Conservation (phyloP, 768 basidiomycete species). For the Albatrellus ellisii region DNA sequence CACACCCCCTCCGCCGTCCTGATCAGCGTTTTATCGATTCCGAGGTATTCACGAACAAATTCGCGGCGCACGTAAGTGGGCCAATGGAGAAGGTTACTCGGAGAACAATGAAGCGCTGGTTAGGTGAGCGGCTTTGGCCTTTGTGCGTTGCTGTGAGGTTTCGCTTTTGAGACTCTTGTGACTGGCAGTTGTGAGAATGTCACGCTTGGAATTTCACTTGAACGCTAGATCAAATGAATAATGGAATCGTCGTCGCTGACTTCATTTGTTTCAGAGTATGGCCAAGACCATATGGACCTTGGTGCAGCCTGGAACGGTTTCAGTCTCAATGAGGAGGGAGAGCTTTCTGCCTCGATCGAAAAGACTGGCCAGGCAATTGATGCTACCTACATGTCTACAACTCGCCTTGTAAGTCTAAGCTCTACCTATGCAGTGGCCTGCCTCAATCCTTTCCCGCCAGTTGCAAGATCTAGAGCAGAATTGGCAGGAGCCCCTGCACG, state of each 20-base stretch:
- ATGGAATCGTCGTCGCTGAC: no score
- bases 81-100: conserved; percentile 96
- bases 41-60: conserved; percentile 92
- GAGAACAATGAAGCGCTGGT: conserved; percentile 87
- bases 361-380: conserved; percentile 96
- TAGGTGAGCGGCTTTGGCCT: conserved; percentile 37
- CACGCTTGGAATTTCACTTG: no score
- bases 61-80: conserved; percentile 81
- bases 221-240: no score
- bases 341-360: conserved; percentile 76
- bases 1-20: conserved; percentile 80
- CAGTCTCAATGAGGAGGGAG: conserved; percentile 72
- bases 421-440: background rate
- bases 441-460: conserved; percentile 25
- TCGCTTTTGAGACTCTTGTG: background rate
- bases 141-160: background rate
- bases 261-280: conserved; percentile 41
- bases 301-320: conserved; percentile 90
- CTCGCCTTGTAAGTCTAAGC: conserved; percentile 52
- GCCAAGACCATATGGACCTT: conserved; percentile 82
- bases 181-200: background rate
- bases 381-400: conserved; percentile 85
- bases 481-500: conserved; percentile 92
- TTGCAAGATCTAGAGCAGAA: conserved; percentile 89
- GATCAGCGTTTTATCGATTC: conserved; percentile 96